Base-by-base conservation (phyloP, 768 basidiomycete species). In the Pleurotus giganteus region DNA sequence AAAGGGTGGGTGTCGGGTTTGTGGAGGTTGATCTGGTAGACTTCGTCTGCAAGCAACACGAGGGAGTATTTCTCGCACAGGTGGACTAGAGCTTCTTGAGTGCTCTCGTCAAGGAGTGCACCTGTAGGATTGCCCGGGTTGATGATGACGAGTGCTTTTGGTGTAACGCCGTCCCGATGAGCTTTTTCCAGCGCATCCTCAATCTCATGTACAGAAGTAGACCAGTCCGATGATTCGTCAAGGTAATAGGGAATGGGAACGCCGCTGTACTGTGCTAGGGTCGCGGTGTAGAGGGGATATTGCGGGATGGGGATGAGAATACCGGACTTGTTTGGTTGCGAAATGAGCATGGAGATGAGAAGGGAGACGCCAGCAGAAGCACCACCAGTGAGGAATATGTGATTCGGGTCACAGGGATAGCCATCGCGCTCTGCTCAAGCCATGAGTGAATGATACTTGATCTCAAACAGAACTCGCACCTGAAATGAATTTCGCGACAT, bases 111-210 rank as follows among this genome's bases (percentile, higher is more conserved):
- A 9, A 99, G 81, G 47, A 96, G 79, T 3, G 88, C 83, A 37
- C 96, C 97, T 0, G 97, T 98, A 19, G 97, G 96, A 74, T 98
- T 99, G 21, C 96, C 96, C 0, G 96, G 96, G 75, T 99, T 99
- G 79, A 99, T 98, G 64, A 99, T 83, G 58, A 98, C 96, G 55
- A 99, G 82, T 4, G 89, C 94, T 63, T 89, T 93, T 47, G 92
- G 79, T 4, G 72, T 69, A 26, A 81, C 74, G 59, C 86, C 86
- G 15, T 85, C 79, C 55, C 74, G 71, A 26, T 77, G 71, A 1
- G 89, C 89, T 31, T 85, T 80, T 12, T 80, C 73, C 57, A 98
- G 74, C 4, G 89, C 84, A 1, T 73, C 71, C 58, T 84, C 76
- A 61, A 98, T 83, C 47, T 84, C 82, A 8, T 71, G 65, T 36